Evolutionary conservation across 164 flowering plant species (phyloP), one percentile per base, ranked within the genome.

Genomic region (Aristolochia californica): DNA sequence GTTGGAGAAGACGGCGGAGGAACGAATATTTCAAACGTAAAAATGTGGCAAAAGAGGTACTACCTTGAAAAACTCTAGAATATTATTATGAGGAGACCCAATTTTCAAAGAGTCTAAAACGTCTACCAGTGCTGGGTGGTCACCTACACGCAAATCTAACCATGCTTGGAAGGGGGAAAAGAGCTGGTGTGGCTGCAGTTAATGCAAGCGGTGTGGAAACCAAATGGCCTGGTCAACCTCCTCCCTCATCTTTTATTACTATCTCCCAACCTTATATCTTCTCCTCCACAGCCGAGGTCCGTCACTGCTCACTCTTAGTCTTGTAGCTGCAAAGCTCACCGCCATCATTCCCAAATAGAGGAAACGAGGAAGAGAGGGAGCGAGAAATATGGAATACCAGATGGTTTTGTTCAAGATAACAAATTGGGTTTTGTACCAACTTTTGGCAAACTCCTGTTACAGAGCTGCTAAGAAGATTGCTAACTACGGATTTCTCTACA

Each of bases 391-490:
- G 71, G 77, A 80, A 14, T 60, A 83, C 49, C 65, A 44, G 25
- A 62, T 70, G 71, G 76, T 82, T 16, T 62, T 85, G 48, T 62
- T 80, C 43, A 82, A 72, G 69, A 64, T 83, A 21, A 72, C 64
- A 48, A 78, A 85, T 18, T 77, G 83, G 85, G 52, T 83, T 13
- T 24, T 83, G 56, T 77, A 70, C 79, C 79, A 78, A 53, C 70
- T 84, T 14, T 44, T 88, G 18, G 80, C 79, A 34, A 76, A 70
- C 50, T 76, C 83, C 56, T 77, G 76, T 56, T 76, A 73, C 62
- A 70, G 59, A 61, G 85, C 83, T 45, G 80, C 74, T 45, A 77
- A 71, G 65, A 84, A 83, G 64, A 64, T 84, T 61, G 72, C 59
- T 57, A 75, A 59, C 70, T 67, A 68, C 63, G 74, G 74, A 0